Percentiles rank a stretch among this genome's conserved stretches.
These are phyloP conservation scores for Cladosporium sp. DNA, from an alignment of 2,329 filamentous ascomycete genomes.

Conservation along the genomic window DNA sequence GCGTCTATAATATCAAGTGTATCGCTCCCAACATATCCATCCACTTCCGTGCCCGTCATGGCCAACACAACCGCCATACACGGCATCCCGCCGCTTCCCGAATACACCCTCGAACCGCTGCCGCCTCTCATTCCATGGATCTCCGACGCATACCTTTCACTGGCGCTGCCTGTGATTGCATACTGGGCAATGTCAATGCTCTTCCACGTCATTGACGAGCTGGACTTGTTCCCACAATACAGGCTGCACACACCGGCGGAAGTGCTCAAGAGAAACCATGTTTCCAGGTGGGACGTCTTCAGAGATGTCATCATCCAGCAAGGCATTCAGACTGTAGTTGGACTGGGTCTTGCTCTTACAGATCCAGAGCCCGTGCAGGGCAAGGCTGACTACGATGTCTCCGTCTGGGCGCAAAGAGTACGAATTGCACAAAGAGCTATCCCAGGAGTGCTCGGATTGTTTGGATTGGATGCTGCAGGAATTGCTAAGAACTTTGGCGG, in stretches of 20 bases:
- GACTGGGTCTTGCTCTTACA: conserved; percentile 62
- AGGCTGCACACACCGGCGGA: conserved; percentile 93
- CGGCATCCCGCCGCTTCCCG: conserved; percentile 78
- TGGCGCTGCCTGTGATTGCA: conserved; percentile 71
- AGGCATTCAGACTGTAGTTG: conserved; percentile 75
- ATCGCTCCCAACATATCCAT: background rate
- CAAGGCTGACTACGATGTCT: conserved; percentile 78
- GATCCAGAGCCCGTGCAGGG: conserved; percentile 73
- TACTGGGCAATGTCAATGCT: conserved; percentile 86
- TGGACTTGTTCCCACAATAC: conserved; percentile 85
- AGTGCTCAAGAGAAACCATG: conserved; percentile 81
- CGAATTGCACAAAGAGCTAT: conserved; percentile 75
- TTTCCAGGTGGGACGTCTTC: conserved; percentile 77
- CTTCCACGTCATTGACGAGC: conserved; percentile 83
- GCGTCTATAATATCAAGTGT: background rate
- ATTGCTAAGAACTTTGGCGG: conserved; percentile 71
- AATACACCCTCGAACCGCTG: conserved; percentile 69
- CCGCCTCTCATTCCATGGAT: conserved; percentile 71
- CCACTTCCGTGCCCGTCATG: conserved; percentile 19
- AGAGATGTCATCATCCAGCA: conserved; percentile 92
- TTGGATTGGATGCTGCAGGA: conserved; percentile 72
- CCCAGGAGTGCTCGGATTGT: conserved; percentile 62
- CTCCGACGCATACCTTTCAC: conserved; percentile 74
- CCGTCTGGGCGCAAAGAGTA: conserved; percentile 82
- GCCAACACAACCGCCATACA: conserved; percentile 44